These are phyloP conservation scores for Suhomyces faveliae DNA, from an alignment of 805 yeast genomes.

Conservation along the genomic window DNA sequence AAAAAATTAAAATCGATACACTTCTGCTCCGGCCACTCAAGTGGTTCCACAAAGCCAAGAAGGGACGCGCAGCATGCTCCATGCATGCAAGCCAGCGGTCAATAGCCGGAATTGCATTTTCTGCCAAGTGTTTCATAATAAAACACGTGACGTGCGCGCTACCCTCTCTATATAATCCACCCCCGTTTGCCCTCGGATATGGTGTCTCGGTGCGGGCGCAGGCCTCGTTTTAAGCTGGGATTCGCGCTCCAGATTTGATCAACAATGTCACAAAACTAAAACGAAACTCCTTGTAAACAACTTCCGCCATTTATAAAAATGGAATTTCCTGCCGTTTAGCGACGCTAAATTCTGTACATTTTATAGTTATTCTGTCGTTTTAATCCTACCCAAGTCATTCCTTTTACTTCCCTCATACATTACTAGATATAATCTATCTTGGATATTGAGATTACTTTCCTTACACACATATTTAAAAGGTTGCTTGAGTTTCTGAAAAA, in stretches of 20 bases:
- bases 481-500: no score
- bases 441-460: background rate
- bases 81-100: conserved; percentile 1
- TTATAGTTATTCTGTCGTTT: background rate
- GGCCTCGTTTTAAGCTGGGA: background rate
- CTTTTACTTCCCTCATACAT: conserved; percentile 4
- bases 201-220: background rate
- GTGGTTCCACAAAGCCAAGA: background rate
- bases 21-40: background rate
- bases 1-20: background rate
- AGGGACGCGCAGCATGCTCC: conserved; percentile 2
- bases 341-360: background rate
- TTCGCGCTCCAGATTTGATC: background rate
- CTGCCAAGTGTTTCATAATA: background rate
- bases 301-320: background rate
- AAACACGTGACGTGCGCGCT: background rate
- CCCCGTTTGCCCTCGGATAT: background rate
- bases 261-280: conserved; percentile 1
- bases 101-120: background rate
- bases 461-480: background rate
- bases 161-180: background rate
- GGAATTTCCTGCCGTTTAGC: background rate
- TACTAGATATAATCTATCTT: background rate
- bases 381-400: conserved; percentile 9
- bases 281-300: conserved; percentile 2